A percentile compares a stretch with the other conserved stretches of the same genome.
Conservation (phyloP, 106 monocot genomes). For the Dendrobium chrysotoxum region DNA sequence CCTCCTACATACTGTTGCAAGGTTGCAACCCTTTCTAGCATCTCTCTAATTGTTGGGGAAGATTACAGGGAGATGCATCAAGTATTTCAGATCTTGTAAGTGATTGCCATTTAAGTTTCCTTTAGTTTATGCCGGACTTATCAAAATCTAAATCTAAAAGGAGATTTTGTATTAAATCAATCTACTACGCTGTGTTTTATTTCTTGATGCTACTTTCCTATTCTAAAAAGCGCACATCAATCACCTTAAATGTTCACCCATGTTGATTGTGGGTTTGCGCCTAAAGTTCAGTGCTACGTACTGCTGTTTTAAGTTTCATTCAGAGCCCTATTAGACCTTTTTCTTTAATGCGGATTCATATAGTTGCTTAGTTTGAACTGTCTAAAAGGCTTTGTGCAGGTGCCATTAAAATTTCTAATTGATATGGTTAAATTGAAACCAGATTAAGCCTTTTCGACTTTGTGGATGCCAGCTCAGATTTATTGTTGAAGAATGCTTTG, state of each 20-base stretch:
- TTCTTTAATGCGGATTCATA: not conserved
- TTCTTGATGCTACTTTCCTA: not conserved
- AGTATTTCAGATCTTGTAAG: not conserved
- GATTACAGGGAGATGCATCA: not conserved
- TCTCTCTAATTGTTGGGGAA: not conserved
- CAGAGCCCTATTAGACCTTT: not conserved
- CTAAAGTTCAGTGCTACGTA: not conserved
- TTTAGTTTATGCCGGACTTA: not conserved
- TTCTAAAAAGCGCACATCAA: not conserved
- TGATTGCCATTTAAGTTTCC: not conserved
- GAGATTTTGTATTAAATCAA: not conserved
- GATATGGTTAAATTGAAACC: slow-evolving; percentile 8
- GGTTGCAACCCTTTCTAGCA: not conserved
- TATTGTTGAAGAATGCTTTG: slow-evolving; percentile 9
- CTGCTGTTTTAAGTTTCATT: not conserved
- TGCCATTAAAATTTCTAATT: slow-evolving; percentile 4
- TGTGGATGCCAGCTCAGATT: slow-evolving; percentile 6
- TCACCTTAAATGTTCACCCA: not conserved
- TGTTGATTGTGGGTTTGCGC: not conserved
- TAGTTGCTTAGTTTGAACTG: not conserved
- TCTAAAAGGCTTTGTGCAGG: not conserved
- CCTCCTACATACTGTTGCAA: not conserved
- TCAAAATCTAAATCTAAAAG: not conserved
- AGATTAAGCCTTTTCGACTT: slow-evolving; percentile 11
- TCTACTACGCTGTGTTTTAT: not conserved